Evolutionary conservation across 2,329 filamentous ascomycete genomes (phyloP), one percentile per base, ranked within the genome.

Genomic region (Paecilomyces sp.): DNA sequence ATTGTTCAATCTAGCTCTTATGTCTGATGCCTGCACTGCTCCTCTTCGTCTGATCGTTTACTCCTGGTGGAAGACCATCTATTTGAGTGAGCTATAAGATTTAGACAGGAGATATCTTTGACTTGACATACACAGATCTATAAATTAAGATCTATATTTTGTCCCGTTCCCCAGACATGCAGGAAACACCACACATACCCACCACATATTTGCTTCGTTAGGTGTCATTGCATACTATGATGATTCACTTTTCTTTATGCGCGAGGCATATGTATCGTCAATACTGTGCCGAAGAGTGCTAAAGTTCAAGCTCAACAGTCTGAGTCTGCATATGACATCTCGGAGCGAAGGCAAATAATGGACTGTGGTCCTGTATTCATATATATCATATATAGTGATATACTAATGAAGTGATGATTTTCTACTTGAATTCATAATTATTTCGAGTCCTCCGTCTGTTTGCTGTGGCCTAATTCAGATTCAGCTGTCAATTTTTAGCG

Each of bases 271-370:
- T 53, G 56, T 15, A 30, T 15, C 8, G 22, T 25, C 22, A 31
- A 24, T 53, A 22, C 18, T 53, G 5, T 62, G 64, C 61, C 64
- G 57, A 60, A 68, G 66, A 63, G 61, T 68, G 64, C 58, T 62
- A 64, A 63, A 64, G 63, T 65, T 68, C 66, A 70, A 72, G 68
- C 67, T 70, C 68, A 70, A 70, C 67, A 70, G 67, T 70, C 67
- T 71, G 68, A 70, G 67, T 67, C 60, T n/a, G 47, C 57, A 54
- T 47, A 47, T 18, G 4, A 47, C 18, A 47, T 18, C n/a, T 47
- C 1, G 31, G 18, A 47, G 4, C 15, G 13, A 47, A 47, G 18
- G 15, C 15, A 8, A 15, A 47, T 18, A 8, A 4, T 18, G 36
- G 36, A 2, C 36, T 18, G 15, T 28, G 25, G 25, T 6, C 25